Conservation (phyloP, 164 flowering plant genomes). For the Vitis rotundifolia region DNA sequence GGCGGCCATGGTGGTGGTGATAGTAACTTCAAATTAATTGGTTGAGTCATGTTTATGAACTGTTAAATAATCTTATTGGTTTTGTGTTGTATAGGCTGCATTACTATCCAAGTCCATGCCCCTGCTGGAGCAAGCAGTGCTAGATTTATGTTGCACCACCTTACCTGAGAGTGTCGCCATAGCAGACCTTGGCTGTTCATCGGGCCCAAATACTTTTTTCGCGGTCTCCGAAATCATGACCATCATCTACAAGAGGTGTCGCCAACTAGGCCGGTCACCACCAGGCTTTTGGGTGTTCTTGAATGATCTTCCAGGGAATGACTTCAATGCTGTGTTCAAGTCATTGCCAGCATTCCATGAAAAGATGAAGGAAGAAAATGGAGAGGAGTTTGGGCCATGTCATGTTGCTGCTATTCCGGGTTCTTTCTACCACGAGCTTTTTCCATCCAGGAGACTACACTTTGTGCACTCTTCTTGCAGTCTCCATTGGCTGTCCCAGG, state of each 20-base stretch:
- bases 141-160: constrained; percentile 9
- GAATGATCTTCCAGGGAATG: constrained; percentile 14
- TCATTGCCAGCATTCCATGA: constrained; percentile 7
- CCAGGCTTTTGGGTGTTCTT: constrained; percentile 14
- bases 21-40: no score
- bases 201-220: constrained; percentile 13
- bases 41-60: no score
- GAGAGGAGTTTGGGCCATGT: constrained; percentile 4
- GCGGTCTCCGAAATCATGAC: constrained; percentile 5
- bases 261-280: background rate
- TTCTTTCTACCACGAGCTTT: constrained; percentile 19
- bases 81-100: background rate
- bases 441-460: constrained; percentile 17
- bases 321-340: constrained; percentile 15
- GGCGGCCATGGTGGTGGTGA: no score
- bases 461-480: constrained; percentile 18
- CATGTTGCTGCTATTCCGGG: constrained; percentile 13
- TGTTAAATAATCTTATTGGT: no score
- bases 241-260: constrained; percentile 2
- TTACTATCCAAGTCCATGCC: constrained; percentile 8
- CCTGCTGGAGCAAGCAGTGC: constrained; percentile 3
- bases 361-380: constrained; percentile 6
- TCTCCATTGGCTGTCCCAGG: constrained; percentile 26
- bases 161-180: constrained; percentile 4
- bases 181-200: constrained; percentile 23